Evolutionary conservation across 164 flowering plant genomes (phyloP).

Genomic region (Platanus orientalis): DNA sequence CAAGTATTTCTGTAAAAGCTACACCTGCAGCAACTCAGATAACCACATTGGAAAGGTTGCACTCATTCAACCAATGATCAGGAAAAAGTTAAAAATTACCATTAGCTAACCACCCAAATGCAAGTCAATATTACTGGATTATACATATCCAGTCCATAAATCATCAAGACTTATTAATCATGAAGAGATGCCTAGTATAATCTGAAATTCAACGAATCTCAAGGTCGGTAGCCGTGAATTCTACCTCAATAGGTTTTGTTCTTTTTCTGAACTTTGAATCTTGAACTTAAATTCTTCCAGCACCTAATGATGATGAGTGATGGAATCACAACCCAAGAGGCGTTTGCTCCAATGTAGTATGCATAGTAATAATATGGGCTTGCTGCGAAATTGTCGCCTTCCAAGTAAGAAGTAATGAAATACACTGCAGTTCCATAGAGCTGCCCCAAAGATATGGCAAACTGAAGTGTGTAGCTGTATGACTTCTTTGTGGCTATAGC

Average conservation of each 20-base stretch:
- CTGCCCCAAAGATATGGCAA: conserved; percentile 80
- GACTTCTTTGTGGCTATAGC: conserved; percentile 67
- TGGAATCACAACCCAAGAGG: conserved; percentile 77
- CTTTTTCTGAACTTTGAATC: conserved; percentile 46
- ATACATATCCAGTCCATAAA: background rate
- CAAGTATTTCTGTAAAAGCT: background rate
- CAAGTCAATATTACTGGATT: background rate
- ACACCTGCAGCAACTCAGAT: background rate
- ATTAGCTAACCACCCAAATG: background rate
- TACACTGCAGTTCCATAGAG: conserved; percentile 73
- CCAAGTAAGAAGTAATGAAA: conserved; percentile 60
- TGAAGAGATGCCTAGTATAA: background rate
- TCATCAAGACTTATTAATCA: background rate
- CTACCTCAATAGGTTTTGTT: conserved; percentile 40
- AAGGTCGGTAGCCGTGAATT: background rate
- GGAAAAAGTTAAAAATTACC: background rate
- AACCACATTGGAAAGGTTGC: background rate
- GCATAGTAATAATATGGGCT: conserved; percentile 56
- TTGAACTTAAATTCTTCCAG: conserved; percentile 73
- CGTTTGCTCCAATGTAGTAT: conserved; percentile 64
- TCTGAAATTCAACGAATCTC: background rate
- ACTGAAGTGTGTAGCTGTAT: conserved; percentile 73
- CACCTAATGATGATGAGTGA: conserved; percentile 50
- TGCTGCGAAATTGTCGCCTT: conserved; percentile 79
- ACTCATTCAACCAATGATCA: background rate